Evolutionary conservation across 23 red algal genomes (phyloP).

Genomic region (Cyanidioschyzon merolae): DNA sequence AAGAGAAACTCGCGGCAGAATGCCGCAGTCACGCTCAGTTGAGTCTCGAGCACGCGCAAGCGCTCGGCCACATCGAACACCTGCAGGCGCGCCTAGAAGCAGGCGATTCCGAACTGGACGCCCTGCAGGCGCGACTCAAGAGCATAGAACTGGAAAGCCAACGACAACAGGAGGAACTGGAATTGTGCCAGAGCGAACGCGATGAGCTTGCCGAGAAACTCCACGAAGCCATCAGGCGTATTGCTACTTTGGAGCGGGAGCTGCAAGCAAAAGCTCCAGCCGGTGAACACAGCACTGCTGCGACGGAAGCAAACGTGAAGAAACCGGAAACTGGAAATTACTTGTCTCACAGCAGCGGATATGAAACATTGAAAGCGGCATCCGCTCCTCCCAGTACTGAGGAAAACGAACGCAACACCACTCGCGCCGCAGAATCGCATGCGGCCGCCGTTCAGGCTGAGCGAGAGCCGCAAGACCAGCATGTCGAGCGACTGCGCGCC

Average conservation of each 20-base stretch:
- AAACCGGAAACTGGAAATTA: too few species aligned
- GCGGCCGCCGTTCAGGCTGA: not conserved
- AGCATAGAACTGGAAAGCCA: not conserved
- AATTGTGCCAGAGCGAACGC: conserved; percentile 8
- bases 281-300: too few species aligned
- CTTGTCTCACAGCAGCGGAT: too few species aligned
- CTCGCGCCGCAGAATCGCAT: too few species aligned
- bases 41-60: not conserved
- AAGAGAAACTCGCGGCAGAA: conserved; percentile 4
- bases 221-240: not conserved
- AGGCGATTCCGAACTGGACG: not conserved
- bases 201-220: not conserved
- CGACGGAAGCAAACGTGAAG: not conserved
- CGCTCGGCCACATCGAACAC: not conserved
- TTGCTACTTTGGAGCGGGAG: not conserved
- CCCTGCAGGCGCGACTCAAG: not conserved
- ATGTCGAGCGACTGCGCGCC: not conserved
- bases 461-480: not conserved
- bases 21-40: not conserved
- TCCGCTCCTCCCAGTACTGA: too few species aligned
- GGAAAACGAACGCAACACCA: too few species aligned
- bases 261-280: not conserved
- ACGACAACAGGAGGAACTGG: not conserved
- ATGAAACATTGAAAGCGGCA: too few species aligned
- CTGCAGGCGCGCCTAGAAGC: not conserved